A percentile compares a stretch with the other conserved stretches of the same genome.
phyloP scores from a whole-genome alignment of 768 basidiomycete species.

The Suillus placidus region DNA sequence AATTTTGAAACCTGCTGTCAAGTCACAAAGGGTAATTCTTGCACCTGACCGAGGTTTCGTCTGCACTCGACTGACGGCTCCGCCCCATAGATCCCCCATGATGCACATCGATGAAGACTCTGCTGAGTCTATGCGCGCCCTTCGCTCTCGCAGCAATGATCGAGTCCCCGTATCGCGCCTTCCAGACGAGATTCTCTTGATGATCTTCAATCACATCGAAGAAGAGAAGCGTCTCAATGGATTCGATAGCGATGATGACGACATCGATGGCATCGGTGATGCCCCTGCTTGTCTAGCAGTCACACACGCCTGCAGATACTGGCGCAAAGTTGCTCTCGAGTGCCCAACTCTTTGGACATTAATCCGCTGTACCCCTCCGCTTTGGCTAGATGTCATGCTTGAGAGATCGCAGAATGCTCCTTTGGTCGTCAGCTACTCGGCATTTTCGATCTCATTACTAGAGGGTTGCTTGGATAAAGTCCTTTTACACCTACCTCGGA shows the following conservation, averaged over 20 bases:
- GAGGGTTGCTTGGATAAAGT: neutral
- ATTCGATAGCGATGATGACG: neutral
- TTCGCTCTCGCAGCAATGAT: neutral
- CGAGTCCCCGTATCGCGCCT: neutral
- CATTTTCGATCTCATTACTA: neutral
- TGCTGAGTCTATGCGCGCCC: neutral
- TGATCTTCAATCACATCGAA: neutral
- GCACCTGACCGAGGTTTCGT: neutral
- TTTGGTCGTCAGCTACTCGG: neutral
- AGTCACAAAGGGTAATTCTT: neutral
- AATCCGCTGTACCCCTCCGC: neutral
- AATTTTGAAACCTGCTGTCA: neutral
- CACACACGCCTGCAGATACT: constrained; percentile 2
- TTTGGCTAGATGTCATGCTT: neutral
- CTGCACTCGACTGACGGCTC: neutral
- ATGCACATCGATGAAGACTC: neutral
- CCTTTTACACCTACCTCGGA: neutral
- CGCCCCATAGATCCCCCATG: neutral
- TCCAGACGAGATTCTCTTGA: neutral
- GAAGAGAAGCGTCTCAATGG: neutral
- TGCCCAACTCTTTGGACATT: neutral
- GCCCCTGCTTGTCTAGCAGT: neutral
- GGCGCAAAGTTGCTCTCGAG: constrained; percentile 1
- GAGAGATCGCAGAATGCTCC: constrained; percentile 1
- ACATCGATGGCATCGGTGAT: neutral